Percentiles rank a stretch among this genome's conserved stretches.
Conservation (phyloP, 2,329 filamentous ascomycete species). For the Aspergillus sp. region DNA sequence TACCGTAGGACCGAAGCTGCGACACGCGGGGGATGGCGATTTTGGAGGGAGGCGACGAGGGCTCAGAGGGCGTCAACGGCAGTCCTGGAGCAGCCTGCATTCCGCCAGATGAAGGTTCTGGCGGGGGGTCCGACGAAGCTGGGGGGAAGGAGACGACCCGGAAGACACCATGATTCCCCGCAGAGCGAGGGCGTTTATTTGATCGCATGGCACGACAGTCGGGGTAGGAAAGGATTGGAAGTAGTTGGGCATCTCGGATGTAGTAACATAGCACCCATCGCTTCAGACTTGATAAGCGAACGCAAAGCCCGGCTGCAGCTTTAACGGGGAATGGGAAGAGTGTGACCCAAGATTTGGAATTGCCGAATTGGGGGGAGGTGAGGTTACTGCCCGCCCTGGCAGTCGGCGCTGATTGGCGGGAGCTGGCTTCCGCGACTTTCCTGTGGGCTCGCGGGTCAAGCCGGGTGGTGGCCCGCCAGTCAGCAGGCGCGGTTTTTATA, state of each 20-base stretch:
- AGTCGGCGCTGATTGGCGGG: background rate
- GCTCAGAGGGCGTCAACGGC: background rate
- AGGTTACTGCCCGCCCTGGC: background rate
- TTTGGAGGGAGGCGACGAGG: conserved; percentile 17
- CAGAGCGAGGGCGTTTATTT: conserved; percentile 2
- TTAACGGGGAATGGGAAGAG: background rate
- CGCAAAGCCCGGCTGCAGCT: background rate
- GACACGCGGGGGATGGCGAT: conserved; percentile 31
- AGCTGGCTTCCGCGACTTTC: background rate
- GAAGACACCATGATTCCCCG: conserved; percentile 2
- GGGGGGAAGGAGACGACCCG: conserved; percentile 4
- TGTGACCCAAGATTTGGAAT: background rate
- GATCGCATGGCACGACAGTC: background rate
- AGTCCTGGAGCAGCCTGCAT: background rate
- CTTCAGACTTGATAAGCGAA: background rate
- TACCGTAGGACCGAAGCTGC: conserved; percentile 22
- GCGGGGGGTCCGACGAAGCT: background rate
- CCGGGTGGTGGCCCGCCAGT: background rate
- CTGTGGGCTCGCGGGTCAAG: background rate
- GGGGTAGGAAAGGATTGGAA: background rate
- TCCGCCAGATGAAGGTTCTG: background rate
- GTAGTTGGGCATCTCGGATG: background rate
- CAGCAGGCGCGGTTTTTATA: background rate
- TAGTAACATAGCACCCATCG: background rate
- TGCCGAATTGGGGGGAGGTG: background rate